Conservation (phyloP, 768 basidiomycete species). For the Kockovaella imperatae region DNA sequence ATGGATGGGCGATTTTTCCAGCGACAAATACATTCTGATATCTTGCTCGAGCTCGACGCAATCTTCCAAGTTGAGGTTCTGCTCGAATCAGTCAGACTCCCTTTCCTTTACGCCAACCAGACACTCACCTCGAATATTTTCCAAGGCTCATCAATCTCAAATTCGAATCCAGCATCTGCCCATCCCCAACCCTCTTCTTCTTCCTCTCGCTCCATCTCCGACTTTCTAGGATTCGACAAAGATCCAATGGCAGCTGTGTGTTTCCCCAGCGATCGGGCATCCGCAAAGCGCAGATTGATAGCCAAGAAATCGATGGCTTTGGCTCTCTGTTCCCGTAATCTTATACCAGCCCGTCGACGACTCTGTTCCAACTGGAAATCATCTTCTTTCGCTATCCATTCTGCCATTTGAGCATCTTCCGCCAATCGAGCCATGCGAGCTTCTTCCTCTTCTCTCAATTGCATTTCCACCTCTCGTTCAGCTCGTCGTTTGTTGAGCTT, state of each 20-base stretch:
- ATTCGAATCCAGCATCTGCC: constrained; percentile 86
- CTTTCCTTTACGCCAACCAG: background rate
- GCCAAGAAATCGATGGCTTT: constrained; percentile 98
- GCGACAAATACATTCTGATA: constrained; percentile 79
- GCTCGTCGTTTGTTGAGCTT: constrained; percentile 80
- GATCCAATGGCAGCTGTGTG: constrained; percentile 35
- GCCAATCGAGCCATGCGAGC: constrained; percentile 75
- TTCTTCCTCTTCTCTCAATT: constrained; percentile 86
- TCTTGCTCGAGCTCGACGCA: constrained; percentile 89
- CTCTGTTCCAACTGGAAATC: constrained; percentile 97
- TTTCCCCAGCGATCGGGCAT: constrained; percentile 41
- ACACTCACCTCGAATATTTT: constrained; percentile 82
- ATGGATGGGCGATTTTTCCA: constrained; percentile 76
- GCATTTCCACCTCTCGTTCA: constrained; percentile 82
- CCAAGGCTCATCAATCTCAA: constrained; percentile 97
- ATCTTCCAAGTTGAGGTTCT: constrained; percentile 76
- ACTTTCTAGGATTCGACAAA: constrained; percentile 27
- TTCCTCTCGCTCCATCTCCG: constrained; percentile 54
- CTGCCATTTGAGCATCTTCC: constrained; percentile 95
- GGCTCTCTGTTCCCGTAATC: constrained; percentile 90
- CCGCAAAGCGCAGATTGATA: constrained; percentile 87
- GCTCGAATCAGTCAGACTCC: constrained; percentile 38
- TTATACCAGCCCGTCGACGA: constrained; percentile 76
- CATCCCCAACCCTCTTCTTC: constrained; percentile 58
- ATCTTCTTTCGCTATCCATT: constrained; percentile 94